Base-by-base conservation (phyloP, 2,329 filamentous ascomycete species). In the Lasiodiplodia sp. region DNA sequence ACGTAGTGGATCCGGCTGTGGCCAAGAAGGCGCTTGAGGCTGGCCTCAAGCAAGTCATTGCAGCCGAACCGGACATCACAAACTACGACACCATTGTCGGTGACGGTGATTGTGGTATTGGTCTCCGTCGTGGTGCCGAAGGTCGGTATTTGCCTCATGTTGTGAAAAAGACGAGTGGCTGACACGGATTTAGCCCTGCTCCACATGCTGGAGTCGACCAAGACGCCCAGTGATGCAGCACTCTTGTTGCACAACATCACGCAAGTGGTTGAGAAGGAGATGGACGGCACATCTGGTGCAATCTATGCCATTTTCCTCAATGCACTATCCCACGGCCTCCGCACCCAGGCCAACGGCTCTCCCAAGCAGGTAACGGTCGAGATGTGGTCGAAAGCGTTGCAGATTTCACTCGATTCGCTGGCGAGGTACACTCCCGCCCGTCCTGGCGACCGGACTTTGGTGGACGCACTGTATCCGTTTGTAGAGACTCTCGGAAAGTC, bases 381-480 rank as follows among this genome's bases (percentile, higher is more conserved):
- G 52, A 80, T 85, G 37, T 91, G 89, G 89, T 86, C 90, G 3
- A 83, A 86, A 38, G 94, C 94, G 0, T 84, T 97, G 16, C 84
- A 89, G 71, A 86, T 89, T 73, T 92, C 93, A 66, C 88, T 91
- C 71, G 84, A 89, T 23, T 89, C 90, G 1, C 83, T 99, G 68
- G 87, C 86, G 44, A 91, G 86, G 76, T 98, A 98, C 80, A 99
- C 96, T 2, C 94, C 95, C 0, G 96, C 96, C 0, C 89, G 91
- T 66, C 91, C 91, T 0, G 96, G 96, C 34, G 96, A 99, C 78
- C 87, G 96, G 63, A 99, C 96, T 0, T 83, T 98, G 44, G 87
- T 98, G 40, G 96, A 99, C 80, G 94, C 95, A 1, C 84, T 99
- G 62, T 88, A 92, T 71, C 96, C 96, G 1, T 99, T 98, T 77